These are phyloP conservation scores for Ustilaginoidea virens DNA, from an alignment of 2,329 filamentous ascomycete genomes.

Conservation along the genomic window DNA sequence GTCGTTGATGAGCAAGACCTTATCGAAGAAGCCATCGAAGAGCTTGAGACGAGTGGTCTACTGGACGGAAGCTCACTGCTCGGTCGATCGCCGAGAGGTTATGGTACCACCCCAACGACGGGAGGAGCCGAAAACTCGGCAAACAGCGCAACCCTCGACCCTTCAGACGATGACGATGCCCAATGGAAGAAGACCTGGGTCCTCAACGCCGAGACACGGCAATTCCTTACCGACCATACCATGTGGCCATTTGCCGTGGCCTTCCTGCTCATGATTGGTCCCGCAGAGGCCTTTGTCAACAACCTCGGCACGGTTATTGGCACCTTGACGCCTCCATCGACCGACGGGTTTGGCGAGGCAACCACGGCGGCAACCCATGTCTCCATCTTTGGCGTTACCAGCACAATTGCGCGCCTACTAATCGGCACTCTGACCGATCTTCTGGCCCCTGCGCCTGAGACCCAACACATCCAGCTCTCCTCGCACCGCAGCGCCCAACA, in stretches of 20 bases:
- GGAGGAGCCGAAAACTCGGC: slow-evolving; percentile 29
- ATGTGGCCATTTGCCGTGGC: slow-evolving; percentile 92
- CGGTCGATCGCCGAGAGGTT: slow-evolving; percentile 35
- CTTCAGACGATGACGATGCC: slow-evolving; percentile 29
- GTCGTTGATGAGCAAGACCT: slow-evolving; percentile 76
- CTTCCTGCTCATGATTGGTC: slow-evolving; percentile 86
- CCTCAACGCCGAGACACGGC: slow-evolving; percentile 76
- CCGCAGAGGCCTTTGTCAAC: slow-evolving; percentile 96
- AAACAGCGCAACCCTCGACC: slow-evolving; percentile 23
- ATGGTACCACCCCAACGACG: slow-evolving; percentile 43
- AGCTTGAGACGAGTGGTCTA: slow-evolving; percentile 77
- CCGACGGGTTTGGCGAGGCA: slow-evolving; percentile 23
- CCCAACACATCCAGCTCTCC: slow-evolving; percentile 35
- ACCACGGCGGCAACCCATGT: slow-evolving; percentile 75
- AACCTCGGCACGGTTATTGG: slow-evolving; percentile 90
- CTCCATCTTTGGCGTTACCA: slow-evolving; percentile 79
- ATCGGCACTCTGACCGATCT: slow-evolving; percentile 82
- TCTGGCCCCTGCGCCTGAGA: slow-evolving; percentile 54
- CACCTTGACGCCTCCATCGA: slow-evolving; percentile 53
- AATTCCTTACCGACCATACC: slow-evolving; percentile 73
- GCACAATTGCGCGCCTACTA: slow-evolving; percentile 77
- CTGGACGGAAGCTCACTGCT: slow-evolving; percentile 64
- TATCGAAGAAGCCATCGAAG: slow-evolving; percentile 80
- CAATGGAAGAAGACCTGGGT: slow-evolving; percentile 74
- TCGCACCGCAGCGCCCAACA: slow-evolving; percentile 9